Evolutionary conservation across 2,329 filamentous ascomycete genomes (phyloP).

Genomic region (Pestalotiopsis fici): DNA sequence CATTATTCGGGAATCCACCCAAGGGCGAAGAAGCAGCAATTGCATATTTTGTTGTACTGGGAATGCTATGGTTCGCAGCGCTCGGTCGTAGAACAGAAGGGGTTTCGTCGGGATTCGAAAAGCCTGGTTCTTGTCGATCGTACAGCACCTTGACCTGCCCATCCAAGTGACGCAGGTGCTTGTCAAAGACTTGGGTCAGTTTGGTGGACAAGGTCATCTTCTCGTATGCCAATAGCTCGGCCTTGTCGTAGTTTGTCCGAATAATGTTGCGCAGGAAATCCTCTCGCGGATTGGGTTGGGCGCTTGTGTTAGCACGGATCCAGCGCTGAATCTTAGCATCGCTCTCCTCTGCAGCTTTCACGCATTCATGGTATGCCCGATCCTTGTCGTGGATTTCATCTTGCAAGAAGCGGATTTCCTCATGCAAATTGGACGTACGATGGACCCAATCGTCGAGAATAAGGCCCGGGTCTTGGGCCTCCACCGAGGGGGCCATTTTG

Average conservation of each 20-base stretch:
- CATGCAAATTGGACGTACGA: conserved; percentile 75
- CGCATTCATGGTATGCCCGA: conserved; percentile 67
- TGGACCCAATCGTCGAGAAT: conserved; percentile 80
- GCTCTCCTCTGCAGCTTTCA: conserved; percentile 68
- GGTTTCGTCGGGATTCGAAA: conserved; percentile 62
- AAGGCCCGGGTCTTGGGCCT: conserved; percentile 64
- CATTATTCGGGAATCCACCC: conserved; percentile 36
- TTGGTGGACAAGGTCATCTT: conserved; percentile 73
- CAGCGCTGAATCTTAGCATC: conserved; percentile 79
- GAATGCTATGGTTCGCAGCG: conserved; percentile 53
- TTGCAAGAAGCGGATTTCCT: conserved; percentile 80
- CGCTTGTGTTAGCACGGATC: conserved; percentile 75
- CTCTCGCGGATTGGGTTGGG: conserved; percentile 75
- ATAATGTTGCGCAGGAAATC: conserved; percentile 67
- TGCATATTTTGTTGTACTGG: conserved; percentile 38
- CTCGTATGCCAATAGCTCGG: conserved; percentile 72
- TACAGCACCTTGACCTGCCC: conserved; percentile 62
- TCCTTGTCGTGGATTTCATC: conserved; percentile 85
- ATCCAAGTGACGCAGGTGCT: conserved; percentile 65
- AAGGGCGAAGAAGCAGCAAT: conserved; percentile 33
- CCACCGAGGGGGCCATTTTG: conserved; percentile 61
- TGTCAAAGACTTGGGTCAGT: conserved; percentile 59
- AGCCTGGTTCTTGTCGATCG: conserved; percentile 62
- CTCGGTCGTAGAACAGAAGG: conserved; percentile 63
- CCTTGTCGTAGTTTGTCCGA: conserved; percentile 66